Evolutionary conservation across 2,329 filamentous ascomycete species (phyloP).

Genomic region (Plectosphaerella sp.): DNA sequence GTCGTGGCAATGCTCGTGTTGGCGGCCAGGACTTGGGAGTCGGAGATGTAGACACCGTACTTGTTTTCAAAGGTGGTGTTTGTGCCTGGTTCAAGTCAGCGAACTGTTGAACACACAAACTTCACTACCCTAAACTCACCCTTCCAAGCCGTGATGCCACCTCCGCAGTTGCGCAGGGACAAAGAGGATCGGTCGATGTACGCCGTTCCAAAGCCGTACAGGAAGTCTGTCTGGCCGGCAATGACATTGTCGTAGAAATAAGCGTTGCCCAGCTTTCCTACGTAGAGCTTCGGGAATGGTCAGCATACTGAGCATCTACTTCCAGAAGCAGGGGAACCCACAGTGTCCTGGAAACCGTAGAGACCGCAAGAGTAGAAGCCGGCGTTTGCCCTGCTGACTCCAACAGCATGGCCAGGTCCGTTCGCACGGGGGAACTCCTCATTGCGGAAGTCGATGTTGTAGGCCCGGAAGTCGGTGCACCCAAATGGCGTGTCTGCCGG

Average conservation of each 20-base stretch:
- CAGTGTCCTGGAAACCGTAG: constrained; percentile 65
- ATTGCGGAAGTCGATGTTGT: constrained; percentile 65
- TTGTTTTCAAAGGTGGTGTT: constrained; percentile 64
- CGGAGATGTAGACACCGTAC: constrained; percentile 61
- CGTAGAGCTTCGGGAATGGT: constrained; percentile 44
- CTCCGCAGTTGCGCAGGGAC: constrained; percentile 55
- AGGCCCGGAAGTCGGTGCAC: constrained; percentile 57
- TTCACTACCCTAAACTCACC: constrained; percentile 27
- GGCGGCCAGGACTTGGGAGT: constrained; percentile 47
- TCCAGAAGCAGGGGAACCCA: constrained; percentile 23
- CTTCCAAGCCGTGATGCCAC: constrained; percentile 67
- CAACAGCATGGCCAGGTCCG: constrained; percentile 56
- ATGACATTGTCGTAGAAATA: constrained; percentile 59
- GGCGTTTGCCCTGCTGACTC: constrained; percentile 58
- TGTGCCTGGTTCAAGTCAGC: constrained; percentile 20
- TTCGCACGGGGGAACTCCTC: constrained; percentile 43
- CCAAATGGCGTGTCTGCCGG: constrained; percentile 59
- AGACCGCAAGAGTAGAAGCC: constrained; percentile 65
- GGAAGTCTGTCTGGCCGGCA: constrained; percentile 63
- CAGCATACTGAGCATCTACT: neutral
- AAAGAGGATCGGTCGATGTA: constrained; percentile 54
- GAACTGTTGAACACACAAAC: neutral
- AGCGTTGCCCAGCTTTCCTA: constrained; percentile 62
- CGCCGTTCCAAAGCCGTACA: constrained; percentile 64
- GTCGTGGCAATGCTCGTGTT: constrained; percentile 39